Percentiles rank a stretch among this genome's conserved stretches.
These are phyloP conservation scores for Protostelium mycophagum DNA, from an alignment of 78 protist genomes.

Conservation along the genomic window DNA sequence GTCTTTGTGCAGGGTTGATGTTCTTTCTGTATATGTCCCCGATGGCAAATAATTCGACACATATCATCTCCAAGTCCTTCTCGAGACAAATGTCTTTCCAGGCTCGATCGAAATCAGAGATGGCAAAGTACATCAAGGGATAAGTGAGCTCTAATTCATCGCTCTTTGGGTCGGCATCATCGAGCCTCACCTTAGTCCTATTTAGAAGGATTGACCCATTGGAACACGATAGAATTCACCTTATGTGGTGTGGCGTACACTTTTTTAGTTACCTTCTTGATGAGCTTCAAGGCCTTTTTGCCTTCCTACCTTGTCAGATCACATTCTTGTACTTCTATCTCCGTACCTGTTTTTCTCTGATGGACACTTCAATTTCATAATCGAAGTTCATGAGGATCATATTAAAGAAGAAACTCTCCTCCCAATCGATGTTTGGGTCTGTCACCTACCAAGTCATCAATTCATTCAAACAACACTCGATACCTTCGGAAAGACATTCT, in stretches of 20 bases:
- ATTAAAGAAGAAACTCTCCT: background rate
- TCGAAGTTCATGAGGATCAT: background rate
- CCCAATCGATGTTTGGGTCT: background rate
- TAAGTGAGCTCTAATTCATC: background rate
- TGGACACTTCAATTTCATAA: background rate
- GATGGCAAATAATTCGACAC: background rate
- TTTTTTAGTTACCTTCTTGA: background rate
- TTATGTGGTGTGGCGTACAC: background rate
- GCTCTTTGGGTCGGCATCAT: background rate
- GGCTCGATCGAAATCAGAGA: background rate
- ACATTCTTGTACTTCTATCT: no score
- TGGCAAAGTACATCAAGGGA: background rate
- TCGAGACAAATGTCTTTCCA: background rate
- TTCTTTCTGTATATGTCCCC: background rate
- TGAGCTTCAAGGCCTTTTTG: background rate
- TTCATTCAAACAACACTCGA: background rate
- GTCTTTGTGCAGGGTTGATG: background rate
- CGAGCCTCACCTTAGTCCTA: background rate
- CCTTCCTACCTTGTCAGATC: background rate
- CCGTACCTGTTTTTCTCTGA: background rate
- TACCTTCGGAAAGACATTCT: background rate
- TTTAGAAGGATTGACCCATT: background rate
- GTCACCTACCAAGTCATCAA: background rate
- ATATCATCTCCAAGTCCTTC: background rate
- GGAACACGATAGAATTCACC: no score